phyloP scores from a whole-genome alignment of 768 basidiomycete species.

The Mycena venus region DNA sequence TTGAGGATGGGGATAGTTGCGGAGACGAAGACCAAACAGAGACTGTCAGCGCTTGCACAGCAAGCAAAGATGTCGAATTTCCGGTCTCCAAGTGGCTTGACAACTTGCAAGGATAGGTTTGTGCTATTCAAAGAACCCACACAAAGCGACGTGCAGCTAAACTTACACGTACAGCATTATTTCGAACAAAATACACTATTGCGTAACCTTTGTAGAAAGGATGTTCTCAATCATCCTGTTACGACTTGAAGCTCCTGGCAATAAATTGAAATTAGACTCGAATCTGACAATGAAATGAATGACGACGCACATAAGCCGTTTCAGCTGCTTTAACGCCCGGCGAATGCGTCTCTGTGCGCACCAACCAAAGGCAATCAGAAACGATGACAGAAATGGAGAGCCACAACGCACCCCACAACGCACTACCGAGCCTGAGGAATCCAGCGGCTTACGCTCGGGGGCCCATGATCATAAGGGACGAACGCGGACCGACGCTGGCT shows the following conservation, averaged over 20 bases:
- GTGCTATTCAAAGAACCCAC: too few species aligned
- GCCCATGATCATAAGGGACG: background rate
- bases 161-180: background rate
- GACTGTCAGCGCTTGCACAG: too few species aligned
- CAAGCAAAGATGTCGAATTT: too few species aligned
- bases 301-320: conserved; percentile 1
- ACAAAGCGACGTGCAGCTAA: background rate
- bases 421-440: background rate
- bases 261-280: background rate
- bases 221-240: background rate
- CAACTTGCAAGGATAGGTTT: too few species aligned
- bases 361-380: background rate
- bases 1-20: too few species aligned
- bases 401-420: background rate
- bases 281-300: background rate
- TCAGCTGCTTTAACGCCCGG: background rate
- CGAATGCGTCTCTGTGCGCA: conserved; percentile 2
- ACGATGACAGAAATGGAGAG: background rate
- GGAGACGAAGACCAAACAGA: too few species aligned
- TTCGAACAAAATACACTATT: background rate
- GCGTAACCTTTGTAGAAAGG: background rate
- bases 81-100: too few species aligned
- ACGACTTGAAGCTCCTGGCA: background rate
- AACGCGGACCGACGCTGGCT: conserved; percentile 25
- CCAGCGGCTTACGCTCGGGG: background rate